A percentile compares a stretch with the other conserved stretches of the same genome.
These are phyloP conservation scores for Phytophthora meadii DNA, from an alignment of 352 stramenopile species.

Conservation along the genomic window DNA sequence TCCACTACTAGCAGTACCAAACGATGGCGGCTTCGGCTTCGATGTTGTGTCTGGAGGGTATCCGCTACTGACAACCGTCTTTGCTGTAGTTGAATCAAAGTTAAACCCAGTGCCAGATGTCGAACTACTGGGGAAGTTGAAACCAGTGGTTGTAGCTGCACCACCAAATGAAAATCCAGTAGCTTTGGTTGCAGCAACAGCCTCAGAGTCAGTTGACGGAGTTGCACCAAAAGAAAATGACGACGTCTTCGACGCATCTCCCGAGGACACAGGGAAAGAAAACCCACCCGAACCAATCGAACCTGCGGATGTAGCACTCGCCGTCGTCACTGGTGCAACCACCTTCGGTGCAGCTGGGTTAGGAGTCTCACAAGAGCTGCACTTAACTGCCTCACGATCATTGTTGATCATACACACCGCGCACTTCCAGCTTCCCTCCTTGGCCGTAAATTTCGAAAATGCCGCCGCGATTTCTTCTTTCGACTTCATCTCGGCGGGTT, in stretches of 20 bases:
- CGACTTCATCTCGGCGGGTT: constrained; percentile 52
- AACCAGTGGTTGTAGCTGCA: not conserved
- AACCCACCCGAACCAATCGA: constrained; percentile 49
- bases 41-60: constrained; percentile 20
- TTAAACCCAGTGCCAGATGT: constrained; percentile 24
- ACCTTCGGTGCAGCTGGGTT: constrained; percentile 56
- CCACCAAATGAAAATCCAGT: constrained; percentile 40
- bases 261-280: constrained; percentile 38
- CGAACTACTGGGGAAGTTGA: constrained; percentile 16
- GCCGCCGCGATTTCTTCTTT: constrained; percentile 57
- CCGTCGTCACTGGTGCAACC: constrained; percentile 19
- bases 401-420: constrained; percentile 58
- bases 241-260: constrained; percentile 24
- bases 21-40: constrained; percentile 12
- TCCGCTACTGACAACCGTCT: constrained; percentile 1
- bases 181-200: constrained; percentile 9
- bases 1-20: constrained; percentile 3
- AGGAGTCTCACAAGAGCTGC: constrained; percentile 51
- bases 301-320: constrained; percentile 26
- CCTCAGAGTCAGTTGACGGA: not conserved
- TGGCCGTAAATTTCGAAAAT: constrained; percentile 55
- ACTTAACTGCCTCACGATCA: constrained; percentile 44
- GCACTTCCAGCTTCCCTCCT: constrained; percentile 73
- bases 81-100: constrained; percentile 14
- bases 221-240: constrained; percentile 54